Evolutionary conservation across 208 protist species (phyloP).

Genomic region (Leishmania major): DNA sequence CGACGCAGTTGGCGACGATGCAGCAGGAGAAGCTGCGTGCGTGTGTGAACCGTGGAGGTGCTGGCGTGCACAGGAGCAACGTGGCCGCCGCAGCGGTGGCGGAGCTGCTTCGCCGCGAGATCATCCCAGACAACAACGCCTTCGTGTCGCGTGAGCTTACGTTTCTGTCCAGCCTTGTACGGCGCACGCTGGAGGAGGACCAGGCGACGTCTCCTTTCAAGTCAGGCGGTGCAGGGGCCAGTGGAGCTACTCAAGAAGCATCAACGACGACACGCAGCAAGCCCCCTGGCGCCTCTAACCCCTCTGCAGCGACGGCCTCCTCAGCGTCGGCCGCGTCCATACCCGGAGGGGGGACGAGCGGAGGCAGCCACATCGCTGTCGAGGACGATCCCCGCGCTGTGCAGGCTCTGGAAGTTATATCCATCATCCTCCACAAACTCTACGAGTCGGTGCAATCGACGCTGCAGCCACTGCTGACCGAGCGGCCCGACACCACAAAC

Average conservation of each 20-base stretch:
- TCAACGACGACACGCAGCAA: background rate
- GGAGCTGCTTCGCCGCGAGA: constrained; percentile 17
- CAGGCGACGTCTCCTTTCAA: background rate
- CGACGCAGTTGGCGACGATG: constrained; percentile 24
- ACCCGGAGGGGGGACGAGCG: background rate
- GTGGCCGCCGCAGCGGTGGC: constrained; percentile 23
- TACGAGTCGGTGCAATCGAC: constrained; percentile 18
- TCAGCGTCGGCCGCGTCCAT: background rate
- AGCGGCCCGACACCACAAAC: constrained; percentile 23
- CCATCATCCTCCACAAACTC: constrained; percentile 18
- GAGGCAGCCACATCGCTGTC: background rate
- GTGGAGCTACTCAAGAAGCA: background rate
- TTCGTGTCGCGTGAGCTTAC: constrained; percentile 27
- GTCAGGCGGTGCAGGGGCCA: background rate
- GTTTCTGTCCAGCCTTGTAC: constrained; percentile 23
- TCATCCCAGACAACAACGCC: constrained; percentile 27
- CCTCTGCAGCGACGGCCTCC: background rate
- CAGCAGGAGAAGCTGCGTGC: constrained; percentile 34
- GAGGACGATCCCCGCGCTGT: constrained; percentile 14
- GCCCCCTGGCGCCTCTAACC: background rate
- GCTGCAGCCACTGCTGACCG: constrained; percentile 27
- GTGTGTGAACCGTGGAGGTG: background rate
- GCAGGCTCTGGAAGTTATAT: constrained; percentile 25
- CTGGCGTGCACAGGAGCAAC: background rate
- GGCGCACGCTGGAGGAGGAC: background rate